phyloP scores from a whole-genome alignment of 306 rosid species.

The cucumber (Cucumis sativus) region Cucumber_9930_V3 NC_026656.2:3072001-3072500 shows the following conservation, averaged over 20 bases:
- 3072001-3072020: neutral
- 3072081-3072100: constrained; percentile 80
- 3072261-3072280: neutral
- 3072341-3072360: no score
- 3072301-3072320: no score
- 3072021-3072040: constrained; percentile 36
- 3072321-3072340: no score
- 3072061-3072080: constrained; percentile 46
- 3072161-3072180: neutral
- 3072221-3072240: neutral
- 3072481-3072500: no score
- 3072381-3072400: no score
- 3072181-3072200: neutral
- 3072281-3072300: neutral
- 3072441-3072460: no score
- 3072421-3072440: no score
- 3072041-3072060: constrained; percentile 55
- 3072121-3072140: neutral
- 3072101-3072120: constrained; percentile 62
- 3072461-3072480: no score
- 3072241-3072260: neutral
- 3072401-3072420: no score
- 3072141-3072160: neutral
- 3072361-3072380: no score
- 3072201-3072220: neutral